Percentiles rank a stretch among this genome's conserved stretches.
phyloP scores from a whole-genome alignment of 2,329 filamentous ascomycete species.

The Aschersonia sp. region DNA sequence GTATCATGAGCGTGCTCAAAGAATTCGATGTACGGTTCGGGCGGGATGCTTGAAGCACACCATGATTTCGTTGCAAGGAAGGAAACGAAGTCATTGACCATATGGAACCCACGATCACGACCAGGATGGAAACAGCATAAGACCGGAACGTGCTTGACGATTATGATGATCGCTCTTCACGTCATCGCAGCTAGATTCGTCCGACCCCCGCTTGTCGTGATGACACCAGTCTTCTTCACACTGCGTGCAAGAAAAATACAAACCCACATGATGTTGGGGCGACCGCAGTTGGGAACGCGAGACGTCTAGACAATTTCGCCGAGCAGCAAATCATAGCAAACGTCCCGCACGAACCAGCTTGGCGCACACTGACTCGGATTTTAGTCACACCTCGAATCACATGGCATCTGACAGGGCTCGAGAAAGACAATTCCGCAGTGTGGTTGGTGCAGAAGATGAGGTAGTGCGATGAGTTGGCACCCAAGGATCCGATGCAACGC shows the following conservation, averaged over 20 bases:
- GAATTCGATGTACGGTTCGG: conserved; percentile 68
- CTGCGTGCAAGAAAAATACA: no score
- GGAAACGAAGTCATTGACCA: background rate
- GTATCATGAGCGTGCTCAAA: conserved; percentile 74
- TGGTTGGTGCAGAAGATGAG: conserved; percentile 12
- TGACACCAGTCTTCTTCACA: no score
- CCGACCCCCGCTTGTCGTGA: no score
- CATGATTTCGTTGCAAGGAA: background rate
- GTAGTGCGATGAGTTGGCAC: conserved; percentile 10
- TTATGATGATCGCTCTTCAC: no score
- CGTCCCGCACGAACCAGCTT: background rate
- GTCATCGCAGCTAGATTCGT: no score
- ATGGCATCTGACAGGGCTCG: background rate
- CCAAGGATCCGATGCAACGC: conserved; percentile 9
- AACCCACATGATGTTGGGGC: no score
- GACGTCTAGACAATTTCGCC: no score
- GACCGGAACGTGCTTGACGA: no score
- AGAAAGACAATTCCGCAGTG: background rate
- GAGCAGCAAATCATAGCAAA: no score
- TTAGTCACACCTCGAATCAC: background rate
- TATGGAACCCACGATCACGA: no score
- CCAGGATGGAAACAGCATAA: no score
- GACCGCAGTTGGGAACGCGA: no score
- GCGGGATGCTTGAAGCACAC: conserved; percentile 15
- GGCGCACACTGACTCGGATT: background rate